phyloP scores from a whole-genome alignment of 2,329 filamentous ascomycete species.

The Capronia epimyces region DNA sequence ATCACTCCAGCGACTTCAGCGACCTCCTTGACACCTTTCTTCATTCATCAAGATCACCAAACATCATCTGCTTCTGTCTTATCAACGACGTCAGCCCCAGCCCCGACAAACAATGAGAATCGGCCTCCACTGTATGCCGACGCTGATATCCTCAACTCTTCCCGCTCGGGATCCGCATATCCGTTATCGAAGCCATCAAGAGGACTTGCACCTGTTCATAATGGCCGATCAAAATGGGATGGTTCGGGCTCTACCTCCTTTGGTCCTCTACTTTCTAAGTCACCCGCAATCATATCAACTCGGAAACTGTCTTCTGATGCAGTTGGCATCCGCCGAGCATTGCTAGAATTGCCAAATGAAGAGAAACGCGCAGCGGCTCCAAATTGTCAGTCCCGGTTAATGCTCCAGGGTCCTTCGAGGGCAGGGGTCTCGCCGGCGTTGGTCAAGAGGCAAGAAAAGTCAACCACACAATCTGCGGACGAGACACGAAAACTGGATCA shows the following conservation, averaged over 20 bases:
- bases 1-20: constrained; percentile 4
- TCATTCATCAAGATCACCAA: constrained; percentile 14
- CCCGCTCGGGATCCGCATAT: background rate
- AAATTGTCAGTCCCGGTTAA: background rate
- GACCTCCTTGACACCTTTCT: constrained; percentile 10
- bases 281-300: background rate
- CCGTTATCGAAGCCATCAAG: background rate
- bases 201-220: background rate
- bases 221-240: background rate
- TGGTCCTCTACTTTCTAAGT: background rate
- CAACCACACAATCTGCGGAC: background rate
- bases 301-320: background rate
- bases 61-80: constrained; percentile 14
- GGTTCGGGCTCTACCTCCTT: background rate
- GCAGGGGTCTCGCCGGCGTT: background rate
- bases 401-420: background rate
- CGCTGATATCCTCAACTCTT: background rate
- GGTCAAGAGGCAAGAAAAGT: background rate
- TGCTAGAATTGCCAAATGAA: constrained; percentile 11
- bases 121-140: background rate
- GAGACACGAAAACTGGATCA: background rate
- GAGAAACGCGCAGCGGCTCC: constrained; percentile 2
- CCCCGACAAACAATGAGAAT: constrained; percentile 15
- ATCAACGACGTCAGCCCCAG: constrained; percentile 14
- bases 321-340: background rate